Conservation (phyloP, 2,329 filamentous ascomycete genomes). For the Fusarium sp. region DNA sequence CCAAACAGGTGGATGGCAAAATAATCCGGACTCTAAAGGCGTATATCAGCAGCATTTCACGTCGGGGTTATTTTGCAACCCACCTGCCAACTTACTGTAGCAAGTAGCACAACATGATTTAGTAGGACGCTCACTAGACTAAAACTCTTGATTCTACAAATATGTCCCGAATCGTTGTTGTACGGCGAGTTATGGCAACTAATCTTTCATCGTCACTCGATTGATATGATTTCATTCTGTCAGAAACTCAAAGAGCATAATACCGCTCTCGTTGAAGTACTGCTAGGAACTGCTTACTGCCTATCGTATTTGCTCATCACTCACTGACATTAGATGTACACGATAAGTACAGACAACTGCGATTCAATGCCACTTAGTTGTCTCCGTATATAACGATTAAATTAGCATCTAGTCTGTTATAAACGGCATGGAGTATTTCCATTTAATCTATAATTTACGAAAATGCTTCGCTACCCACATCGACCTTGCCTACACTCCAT, state of each 20-base stretch:
- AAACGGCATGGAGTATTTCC: background rate
- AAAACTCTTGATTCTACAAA: too few relatives aligned
- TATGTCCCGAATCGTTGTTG: too few relatives aligned
- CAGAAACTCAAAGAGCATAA: background rate
- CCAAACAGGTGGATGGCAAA: too few relatives aligned
- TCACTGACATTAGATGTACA: background rate
- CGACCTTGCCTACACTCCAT: constrained; percentile 93
- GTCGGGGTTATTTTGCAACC: too few relatives aligned
- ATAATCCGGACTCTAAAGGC: too few relatives aligned
- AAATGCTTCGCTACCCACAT: constrained; percentile 56
- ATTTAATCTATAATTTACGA: constrained; percentile 14
- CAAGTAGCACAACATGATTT: too few relatives aligned
- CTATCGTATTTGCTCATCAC: background rate
- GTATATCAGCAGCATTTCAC: too few relatives aligned
- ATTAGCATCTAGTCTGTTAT: background rate
- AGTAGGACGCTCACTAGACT: too few relatives aligned
- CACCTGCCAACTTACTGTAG: too few relatives aligned
- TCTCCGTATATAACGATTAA: background rate
- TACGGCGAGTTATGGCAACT: too few relatives aligned
- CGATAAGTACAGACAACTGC: background rate
- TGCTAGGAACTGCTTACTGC: background rate
- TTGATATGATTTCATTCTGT: background rate
- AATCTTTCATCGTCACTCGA: too few relatives aligned
- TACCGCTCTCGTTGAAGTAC: background rate
- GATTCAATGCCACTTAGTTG: background rate